Evolutionary conservation across 139 green algal genomes (phyloP).

Genomic region (Trebouxia sp.): DNA sequence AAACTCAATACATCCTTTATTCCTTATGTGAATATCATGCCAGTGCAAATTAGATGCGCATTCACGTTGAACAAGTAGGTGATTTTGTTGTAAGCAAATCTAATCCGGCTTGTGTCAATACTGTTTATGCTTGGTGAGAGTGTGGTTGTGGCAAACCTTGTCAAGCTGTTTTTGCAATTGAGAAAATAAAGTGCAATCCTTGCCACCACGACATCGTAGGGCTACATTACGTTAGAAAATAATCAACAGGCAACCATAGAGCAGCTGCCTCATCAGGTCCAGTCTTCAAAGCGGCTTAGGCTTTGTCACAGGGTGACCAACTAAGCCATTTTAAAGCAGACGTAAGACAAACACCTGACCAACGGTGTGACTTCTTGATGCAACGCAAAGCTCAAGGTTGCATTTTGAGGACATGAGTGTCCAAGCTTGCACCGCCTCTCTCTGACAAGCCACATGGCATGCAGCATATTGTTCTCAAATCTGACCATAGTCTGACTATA

Average conservation of each 20-base stretch:
- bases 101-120: slow-evolving; percentile 9
- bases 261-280: neutral
- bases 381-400: neutral
- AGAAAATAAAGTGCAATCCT: slow-evolving; percentile 12
- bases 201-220: slow-evolving; percentile 4
- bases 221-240: neutral
- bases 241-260: slow-evolving; percentile 4
- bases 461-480: slow-evolving; percentile 7
- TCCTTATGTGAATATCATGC: slow-evolving; percentile 10
- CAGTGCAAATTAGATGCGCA: slow-evolving; percentile 1
- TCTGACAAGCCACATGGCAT: neutral
- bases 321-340: neutral
- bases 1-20: slow-evolving; percentile 14
- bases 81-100: slow-evolving; percentile 8
- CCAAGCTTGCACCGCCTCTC: neutral
- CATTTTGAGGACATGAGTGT: neutral
- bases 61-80: slow-evolving; percentile 8
- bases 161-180: slow-evolving; percentile 16
- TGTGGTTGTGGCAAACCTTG: slow-evolving; percentile 11
- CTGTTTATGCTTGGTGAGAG: neutral
- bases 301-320: slow-evolving; percentile 13
- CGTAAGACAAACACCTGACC: slow-evolving; percentile 2
- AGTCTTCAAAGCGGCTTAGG: slow-evolving; percentile 3
- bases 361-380: slow-evolving; percentile 6
- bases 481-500: no score